Conservation (phyloP, 768 basidiomycete genomes). For the Phylloporus scabripes region DNA sequence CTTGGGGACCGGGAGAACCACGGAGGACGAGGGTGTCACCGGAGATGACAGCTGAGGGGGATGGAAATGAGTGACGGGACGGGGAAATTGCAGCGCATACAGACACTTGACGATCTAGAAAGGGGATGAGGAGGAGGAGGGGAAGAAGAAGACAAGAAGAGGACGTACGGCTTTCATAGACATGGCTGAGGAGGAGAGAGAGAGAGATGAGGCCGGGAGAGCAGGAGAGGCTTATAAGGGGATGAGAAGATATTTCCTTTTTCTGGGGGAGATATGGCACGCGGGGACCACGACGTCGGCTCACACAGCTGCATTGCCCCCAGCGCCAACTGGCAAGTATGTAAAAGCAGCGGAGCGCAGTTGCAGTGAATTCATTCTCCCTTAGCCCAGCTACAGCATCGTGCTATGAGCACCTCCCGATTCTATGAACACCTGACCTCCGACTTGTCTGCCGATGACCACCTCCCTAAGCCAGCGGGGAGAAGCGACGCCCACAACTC, state of each 20-base stretch:
- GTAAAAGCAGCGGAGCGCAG: conserved; percentile 10
- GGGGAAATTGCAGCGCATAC: conserved; percentile 9
- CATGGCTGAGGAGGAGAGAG: conserved; percentile 36
- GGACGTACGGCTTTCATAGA: conserved; percentile 68
- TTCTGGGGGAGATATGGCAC: neutral
- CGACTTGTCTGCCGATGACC: conserved; percentile 10
- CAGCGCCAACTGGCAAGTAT: conserved; percentile 2
- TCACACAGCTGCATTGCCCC: conserved; percentile 13
- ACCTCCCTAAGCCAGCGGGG: conserved; percentile 8
- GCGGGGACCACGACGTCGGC: conserved; percentile 6
- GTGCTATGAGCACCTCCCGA: conserved; percentile 25
- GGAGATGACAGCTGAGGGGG: conserved; percentile 70
- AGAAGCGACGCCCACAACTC: conserved; percentile 6
- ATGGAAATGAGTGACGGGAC: conserved; percentile 18
- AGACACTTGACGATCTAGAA: conserved; percentile 58
- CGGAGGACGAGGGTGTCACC: conserved; percentile 87
- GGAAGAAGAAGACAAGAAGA: neutral
- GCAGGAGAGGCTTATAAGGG: neutral
- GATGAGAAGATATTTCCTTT: conserved; percentile 1
- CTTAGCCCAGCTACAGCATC: conserved; percentile 4
- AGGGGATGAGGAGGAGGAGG: neutral
- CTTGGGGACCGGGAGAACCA: conserved; percentile 69
- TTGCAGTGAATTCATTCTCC: conserved; percentile 1
- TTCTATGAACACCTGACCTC: conserved; percentile 29
- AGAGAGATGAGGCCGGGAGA: neutral